Evolutionary conservation across 2,329 filamentous ascomycete species (phyloP), one percentile per base, ranked within the genome.

Genomic region (Fusarium transvaalense): DNA sequence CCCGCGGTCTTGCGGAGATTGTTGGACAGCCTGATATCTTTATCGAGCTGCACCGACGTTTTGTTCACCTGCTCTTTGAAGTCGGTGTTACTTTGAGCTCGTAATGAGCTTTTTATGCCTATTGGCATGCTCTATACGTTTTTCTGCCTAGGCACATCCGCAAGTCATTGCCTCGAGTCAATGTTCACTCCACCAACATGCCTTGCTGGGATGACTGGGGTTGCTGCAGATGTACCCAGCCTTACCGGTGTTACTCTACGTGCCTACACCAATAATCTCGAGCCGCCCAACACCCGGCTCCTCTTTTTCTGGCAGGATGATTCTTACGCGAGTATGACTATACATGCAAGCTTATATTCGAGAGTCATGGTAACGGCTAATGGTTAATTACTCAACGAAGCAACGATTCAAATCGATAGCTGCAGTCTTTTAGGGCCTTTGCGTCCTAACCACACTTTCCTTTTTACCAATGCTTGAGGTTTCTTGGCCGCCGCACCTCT

Each of bases 11-110:
- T 48, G 87, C 89, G 1, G 89, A 91, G 77, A 81, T 91, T 39
- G 87, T 90, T 29, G 89, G 89, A 21, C 80, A 88, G 70, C 88
- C 89, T 6, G 89, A 91, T 74, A 89, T 91, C 72, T 91, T 91
- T 69, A 86, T 91, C 57, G 86, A 90, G 78, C 78, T 91, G 63
- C 89, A 91, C 76, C 80, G 83, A 38, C 83, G 84, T 66, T 91
- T 91, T 73, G 89, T 91, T 27, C 83, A 85, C 73, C 80, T 91
- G 39, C 78, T 91, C 53, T 81, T 89, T 17, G 87, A 90, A 75
- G 80, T 89, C 29, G 84, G 85, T 17, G 83, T 87, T 14, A 82
- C 84, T 25, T 75, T 88, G 42, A 86, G 82, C 64, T 83, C 84
- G 12, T 88, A 66, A 77, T 70, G 68, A 74, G 70, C 68, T 50